phyloP scores from a whole-genome alignment of 2,329 filamentous ascomycete genomes.

The Colletotrichum sp. region DNA sequence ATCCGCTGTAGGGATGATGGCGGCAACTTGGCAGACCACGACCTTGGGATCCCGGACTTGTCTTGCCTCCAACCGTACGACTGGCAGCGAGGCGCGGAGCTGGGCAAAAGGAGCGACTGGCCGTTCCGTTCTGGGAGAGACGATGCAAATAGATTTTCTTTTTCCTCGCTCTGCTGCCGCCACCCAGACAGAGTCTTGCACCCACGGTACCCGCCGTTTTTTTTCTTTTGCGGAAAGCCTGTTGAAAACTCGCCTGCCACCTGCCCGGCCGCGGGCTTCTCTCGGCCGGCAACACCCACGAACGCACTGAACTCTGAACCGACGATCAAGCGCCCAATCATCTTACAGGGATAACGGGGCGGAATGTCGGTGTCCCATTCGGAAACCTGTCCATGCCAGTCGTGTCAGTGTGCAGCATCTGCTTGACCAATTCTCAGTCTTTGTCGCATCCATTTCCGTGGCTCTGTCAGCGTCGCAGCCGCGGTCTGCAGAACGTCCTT shows the following conservation, averaged over 20 bases:
- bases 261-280: not conserved
- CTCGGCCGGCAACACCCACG: not conserved
- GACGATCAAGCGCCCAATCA: constrained; percentile 10
- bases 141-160: not conserved
- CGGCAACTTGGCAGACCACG: not conserved
- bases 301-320: not conserved
- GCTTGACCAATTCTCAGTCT: not conserved
- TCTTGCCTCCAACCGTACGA: not conserved
- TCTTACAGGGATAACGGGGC: constrained; percentile 18
- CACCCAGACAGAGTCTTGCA: not conserved
- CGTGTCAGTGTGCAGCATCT: not conserved
- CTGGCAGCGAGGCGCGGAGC: not conserved
- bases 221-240: not conserved
- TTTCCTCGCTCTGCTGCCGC: not conserved
- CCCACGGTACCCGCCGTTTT: not conserved
- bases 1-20: constrained; percentile 15
- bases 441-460: not conserved
- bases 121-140: not conserved
- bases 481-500: not conserved
- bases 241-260: not conserved
- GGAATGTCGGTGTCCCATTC: constrained; percentile 12
- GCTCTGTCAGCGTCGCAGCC: not conserved
- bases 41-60: not conserved
- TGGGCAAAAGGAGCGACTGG: not conserved
- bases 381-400: not conserved